Percentiles rank a stretch among this genome's conserved stretches.
These are phyloP conservation scores for Colletotrichum scovillei DNA, from an alignment of 2,329 filamentous ascomycete genomes.

Conservation along the genomic window DNA sequence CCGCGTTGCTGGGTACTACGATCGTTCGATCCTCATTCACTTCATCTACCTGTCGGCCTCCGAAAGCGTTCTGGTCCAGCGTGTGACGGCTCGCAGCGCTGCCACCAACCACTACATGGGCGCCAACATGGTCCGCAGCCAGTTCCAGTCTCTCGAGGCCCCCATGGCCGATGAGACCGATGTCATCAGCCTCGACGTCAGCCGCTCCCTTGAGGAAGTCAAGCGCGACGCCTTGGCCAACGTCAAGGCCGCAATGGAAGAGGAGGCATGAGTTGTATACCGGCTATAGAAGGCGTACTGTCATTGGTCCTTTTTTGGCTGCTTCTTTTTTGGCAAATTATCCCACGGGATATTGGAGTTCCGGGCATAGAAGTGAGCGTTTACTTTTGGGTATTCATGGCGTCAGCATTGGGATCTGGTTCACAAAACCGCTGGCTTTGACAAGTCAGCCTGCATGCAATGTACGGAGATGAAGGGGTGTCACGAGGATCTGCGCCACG, in stretches of 20 bases:
- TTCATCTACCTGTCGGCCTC: constrained; percentile 91
- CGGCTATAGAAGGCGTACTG: background rate
- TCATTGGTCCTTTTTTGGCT: constrained; percentile 20
- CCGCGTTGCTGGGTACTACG: constrained; percentile 81
- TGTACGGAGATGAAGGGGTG: background rate
- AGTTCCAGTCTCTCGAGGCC: constrained; percentile 88
- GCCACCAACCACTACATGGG: constrained; percentile 93
- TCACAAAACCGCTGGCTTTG: constrained; percentile 23
- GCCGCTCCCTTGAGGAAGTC: constrained; percentile 68
- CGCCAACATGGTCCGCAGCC: constrained; percentile 92
- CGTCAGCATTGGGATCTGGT: constrained; percentile 29
- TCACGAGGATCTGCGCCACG: background rate
- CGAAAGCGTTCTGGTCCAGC: constrained; percentile 78
- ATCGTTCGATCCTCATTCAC: constrained; percentile 80
- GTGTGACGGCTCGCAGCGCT: constrained; percentile 72
- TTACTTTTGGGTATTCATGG: constrained; percentile 25
- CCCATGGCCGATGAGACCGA: constrained; percentile 78
- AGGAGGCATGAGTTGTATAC: constrained; percentile 30
- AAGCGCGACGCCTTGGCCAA: constrained; percentile 68
- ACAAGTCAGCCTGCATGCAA: constrained; percentile 20
- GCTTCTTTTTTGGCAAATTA: constrained; percentile 19
- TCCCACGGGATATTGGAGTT: constrained; percentile 34
- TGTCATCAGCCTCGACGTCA: constrained; percentile 78
- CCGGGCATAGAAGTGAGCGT: constrained; percentile 33
- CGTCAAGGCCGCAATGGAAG: constrained; percentile 65